Percentiles rank a stretch among this genome's conserved stretches.
These are phyloP conservation scores for Austroboletus eburneus DNA, from an alignment of 768 basidiomycete genomes.

Conservation along the genomic window DNA sequence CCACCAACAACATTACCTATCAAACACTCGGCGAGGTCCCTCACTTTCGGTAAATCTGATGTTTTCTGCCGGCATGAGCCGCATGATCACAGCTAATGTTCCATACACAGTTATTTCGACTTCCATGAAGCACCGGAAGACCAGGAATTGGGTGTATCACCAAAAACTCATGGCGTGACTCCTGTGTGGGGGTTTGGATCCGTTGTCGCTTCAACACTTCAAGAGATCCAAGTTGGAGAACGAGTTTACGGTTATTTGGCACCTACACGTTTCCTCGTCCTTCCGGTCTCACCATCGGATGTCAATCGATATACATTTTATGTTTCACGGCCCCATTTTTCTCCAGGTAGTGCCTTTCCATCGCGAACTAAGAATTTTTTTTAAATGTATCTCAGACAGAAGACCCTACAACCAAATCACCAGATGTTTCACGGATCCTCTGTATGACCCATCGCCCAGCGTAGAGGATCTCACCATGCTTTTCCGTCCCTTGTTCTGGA, in stretches of 20 bases:
- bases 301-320: slow-evolving; percentile 52
- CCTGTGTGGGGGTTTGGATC: slow-evolving; percentile 75
- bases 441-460: slow-evolving; percentile 44
- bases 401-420: slow-evolving; percentile 66
- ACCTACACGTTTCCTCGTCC: slow-evolving; percentile 51
- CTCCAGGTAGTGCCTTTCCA: slow-evolving; percentile 39
- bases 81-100: neutral
- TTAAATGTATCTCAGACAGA: slow-evolving; percentile 42
- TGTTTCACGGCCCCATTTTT: slow-evolving; percentile 58
- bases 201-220: slow-evolving; percentile 45
- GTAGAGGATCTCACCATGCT: slow-evolving; percentile 67
- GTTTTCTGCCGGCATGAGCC: neutral
- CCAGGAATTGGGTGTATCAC: slow-evolving; percentile 31
- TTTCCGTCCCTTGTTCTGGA: slow-evolving; percentile 72
- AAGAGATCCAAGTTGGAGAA: slow-evolving; percentile 49
- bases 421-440: slow-evolving; percentile 52
- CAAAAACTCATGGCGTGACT: slow-evolving; percentile 55
- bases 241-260: slow-evolving; percentile 61
- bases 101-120: slow-evolving; percentile 57
- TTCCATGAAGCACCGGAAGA: slow-evolving; percentile 50
- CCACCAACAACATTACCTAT: slow-evolving; percentile 69
- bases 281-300: slow-evolving; percentile 47
- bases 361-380: neutral
- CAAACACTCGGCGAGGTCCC: slow-evolving; percentile 47
- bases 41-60: slow-evolving; percentile 33